Percentiles rank a stretch among this genome's conserved stretches.
These are phyloP conservation scores for Verticillium alfalfae DNA, from an alignment of 2,329 filamentous ascomycete genomes.

Conservation along the genomic window DNA sequence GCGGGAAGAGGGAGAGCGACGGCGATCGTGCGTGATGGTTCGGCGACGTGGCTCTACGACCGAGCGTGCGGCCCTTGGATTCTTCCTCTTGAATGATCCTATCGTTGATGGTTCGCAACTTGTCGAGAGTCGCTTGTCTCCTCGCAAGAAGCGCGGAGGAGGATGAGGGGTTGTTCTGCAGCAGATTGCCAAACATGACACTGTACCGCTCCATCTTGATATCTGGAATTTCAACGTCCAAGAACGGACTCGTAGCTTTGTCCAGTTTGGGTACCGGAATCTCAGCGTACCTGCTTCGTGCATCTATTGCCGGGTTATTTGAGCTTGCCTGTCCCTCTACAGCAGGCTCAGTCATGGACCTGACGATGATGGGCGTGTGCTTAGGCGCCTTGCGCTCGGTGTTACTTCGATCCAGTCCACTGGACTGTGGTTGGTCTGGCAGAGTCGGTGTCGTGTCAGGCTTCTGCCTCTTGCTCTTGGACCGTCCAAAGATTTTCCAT, in stretches of 20 bases:
- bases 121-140: constrained; percentile 54
- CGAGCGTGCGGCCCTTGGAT: constrained; percentile 14
- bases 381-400: constrained; percentile 27
- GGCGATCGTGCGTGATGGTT: constrained; percentile 24
- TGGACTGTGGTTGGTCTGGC: neutral
- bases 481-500: constrained; percentile 52
- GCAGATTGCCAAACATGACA: constrained; percentile 80
- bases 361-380: constrained; percentile 36
- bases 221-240: constrained; percentile 76
- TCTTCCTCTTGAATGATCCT: constrained; percentile 11
- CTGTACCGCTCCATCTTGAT: constrained; percentile 85
- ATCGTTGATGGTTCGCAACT: constrained; percentile 48
- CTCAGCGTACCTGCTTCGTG: constrained; percentile 13
- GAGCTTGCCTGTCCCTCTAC: constrained; percentile 5
- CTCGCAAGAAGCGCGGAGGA: constrained; percentile 44
- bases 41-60: constrained; percentile 44
- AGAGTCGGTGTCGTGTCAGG: constrained; percentile 6
- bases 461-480: constrained; percentile 24
- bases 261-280: constrained; percentile 16
- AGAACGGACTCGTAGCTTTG: constrained; percentile 29
- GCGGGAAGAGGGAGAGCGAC: constrained; percentile 38
- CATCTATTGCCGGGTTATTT: neutral
- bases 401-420: constrained; percentile 26
- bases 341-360: constrained; percentile 34
- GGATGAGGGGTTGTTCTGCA: constrained; percentile 37